Evolutionary conservation across 306 rosid species (phyloP).

Genomic region (Astragalus glycyphyllos): DNA sequence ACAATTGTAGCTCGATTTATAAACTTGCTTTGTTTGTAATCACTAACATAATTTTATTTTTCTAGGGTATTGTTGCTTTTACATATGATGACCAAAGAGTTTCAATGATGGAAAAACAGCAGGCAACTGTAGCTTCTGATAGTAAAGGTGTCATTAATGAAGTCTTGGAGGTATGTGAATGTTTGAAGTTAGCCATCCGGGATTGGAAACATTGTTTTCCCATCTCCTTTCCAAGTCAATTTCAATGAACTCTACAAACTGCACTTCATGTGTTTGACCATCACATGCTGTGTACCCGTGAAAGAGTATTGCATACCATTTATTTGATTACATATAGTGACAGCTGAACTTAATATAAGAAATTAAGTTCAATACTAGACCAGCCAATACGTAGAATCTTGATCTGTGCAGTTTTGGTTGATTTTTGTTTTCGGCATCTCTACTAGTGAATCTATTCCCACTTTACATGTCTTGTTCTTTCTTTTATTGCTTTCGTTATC

Average conservation of each 20-base stretch:
- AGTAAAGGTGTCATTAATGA: conserved; percentile 85
- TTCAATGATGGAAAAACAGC: conserved; percentile 73
- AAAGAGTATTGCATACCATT: too few relatives aligned
- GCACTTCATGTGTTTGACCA: too few relatives aligned
- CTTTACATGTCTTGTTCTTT: not conserved
- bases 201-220: too few relatives aligned
- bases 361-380: too few relatives aligned
- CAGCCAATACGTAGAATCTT: not conserved
- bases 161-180: conserved; percentile 74
- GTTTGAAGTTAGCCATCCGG: too few relatives aligned
- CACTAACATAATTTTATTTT: conserved; percentile 21
- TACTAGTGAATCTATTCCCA: not conserved
- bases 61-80: conserved; percentile 95
- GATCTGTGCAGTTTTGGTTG: not conserved
- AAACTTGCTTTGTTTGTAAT: conserved; percentile 16
- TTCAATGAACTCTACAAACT: too few relatives aligned
- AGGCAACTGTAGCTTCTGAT: conserved; percentile 62
- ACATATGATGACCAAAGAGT: conserved; percentile 88
- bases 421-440: not conserved
- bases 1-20: conserved; percentile 17
- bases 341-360: too few relatives aligned
- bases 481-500: not conserved
- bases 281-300: too few relatives aligned
- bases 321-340: too few relatives aligned
- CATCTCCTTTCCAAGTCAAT: too few relatives aligned